Conservation (phyloP, 352 stramenopile genomes). For the Pythium brassicae region DNA sequence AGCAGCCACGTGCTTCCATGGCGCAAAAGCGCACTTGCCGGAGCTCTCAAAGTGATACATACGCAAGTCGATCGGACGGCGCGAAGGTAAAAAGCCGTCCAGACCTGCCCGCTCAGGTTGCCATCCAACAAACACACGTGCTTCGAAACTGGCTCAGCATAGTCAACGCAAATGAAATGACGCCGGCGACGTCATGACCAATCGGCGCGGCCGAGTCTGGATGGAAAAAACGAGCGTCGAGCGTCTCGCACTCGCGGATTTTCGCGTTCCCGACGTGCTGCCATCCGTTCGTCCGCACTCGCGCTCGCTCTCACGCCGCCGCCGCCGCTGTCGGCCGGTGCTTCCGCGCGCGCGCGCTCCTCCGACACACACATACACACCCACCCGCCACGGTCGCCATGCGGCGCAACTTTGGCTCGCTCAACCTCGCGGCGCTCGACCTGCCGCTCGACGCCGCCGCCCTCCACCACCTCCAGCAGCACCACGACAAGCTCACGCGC, state of each 20-base stretch:
- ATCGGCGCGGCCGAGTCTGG: neutral
- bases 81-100: too few relatives aligned
- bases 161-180: too few relatives aligned
- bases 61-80: too few relatives aligned
- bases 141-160: too few relatives aligned
- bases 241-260: neutral
- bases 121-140: too few relatives aligned
- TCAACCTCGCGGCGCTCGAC: constrained; percentile 47
- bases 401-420: constrained; percentile 51
- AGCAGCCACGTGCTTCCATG: too few relatives aligned
- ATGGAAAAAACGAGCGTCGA: neutral
- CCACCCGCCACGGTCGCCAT: constrained; percentile 20
- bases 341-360: too few relatives aligned
- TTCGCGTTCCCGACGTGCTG: neutral
- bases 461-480: constrained; percentile 14
- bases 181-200: neutral
- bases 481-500: constrained; percentile 25
- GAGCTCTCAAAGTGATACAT: too few relatives aligned
- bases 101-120: too few relatives aligned
- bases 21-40: too few relatives aligned
- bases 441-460: constrained; percentile 13
- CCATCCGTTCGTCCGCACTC: neutral
- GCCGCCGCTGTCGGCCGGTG: too few relatives aligned
- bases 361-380: neutral
- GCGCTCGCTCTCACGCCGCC: too few relatives aligned